These are phyloP conservation scores for Citrus glauca DNA, from an alignment of 345 rosid genomes.

Conservation along the genomic window DNA sequence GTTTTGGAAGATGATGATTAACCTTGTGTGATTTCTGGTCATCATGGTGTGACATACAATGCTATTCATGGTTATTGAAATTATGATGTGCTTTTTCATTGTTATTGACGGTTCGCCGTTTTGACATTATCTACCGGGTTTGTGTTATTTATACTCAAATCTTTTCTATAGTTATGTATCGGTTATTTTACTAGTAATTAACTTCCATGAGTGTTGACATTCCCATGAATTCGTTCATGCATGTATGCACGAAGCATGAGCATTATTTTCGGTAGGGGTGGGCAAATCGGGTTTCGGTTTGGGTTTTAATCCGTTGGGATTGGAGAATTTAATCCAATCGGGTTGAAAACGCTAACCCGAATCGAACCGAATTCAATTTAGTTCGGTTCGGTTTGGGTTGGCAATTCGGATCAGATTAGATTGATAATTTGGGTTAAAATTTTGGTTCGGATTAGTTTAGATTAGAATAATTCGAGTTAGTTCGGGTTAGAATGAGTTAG, in stretches of 20 bases:
- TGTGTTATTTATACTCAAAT: not conserved
- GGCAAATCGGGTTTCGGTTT: too few species aligned
- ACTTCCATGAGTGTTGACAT: not conserved
- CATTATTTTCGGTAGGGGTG: not conserved
- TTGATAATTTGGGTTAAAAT: too few species aligned
- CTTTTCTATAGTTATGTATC: not conserved
- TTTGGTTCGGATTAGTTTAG: too few species aligned
- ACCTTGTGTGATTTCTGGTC: slow-evolving; percentile 3
- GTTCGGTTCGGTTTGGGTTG: too few species aligned
- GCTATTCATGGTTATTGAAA: not conserved
- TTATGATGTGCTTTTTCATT: not conserved
- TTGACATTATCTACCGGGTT: not conserved
- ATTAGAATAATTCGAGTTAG: too few species aligned
- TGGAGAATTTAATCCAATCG: too few species aligned
- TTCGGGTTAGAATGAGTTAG: too few species aligned
- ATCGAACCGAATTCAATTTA: too few species aligned
- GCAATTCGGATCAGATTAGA: too few species aligned
- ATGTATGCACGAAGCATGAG: not conserved
- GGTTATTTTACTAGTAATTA: not conserved
- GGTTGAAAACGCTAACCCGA: too few species aligned
- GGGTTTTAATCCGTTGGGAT: too few species aligned
- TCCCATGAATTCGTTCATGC: not conserved
- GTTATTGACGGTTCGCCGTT: not conserved
- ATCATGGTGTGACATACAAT: not conserved
- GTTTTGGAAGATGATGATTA: slow-evolving; percentile 87